phyloP scores from a whole-genome alignment of 495 filamentous ascomycete genomes.

The Lentithecium fluviatile region DNA sequence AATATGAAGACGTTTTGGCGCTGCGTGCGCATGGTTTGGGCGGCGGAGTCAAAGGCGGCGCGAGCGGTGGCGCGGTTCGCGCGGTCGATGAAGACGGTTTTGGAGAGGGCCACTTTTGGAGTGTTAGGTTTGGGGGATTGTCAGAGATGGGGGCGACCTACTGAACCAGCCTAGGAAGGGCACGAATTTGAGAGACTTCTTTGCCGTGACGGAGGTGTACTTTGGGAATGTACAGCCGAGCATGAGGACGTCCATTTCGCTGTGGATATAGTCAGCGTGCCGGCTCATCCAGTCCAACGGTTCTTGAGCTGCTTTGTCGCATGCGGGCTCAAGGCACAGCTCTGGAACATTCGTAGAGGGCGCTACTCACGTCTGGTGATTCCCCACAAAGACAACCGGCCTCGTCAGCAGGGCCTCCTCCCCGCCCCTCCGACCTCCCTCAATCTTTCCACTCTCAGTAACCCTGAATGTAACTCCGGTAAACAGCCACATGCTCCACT shows the following conservation, averaged over 20 bases:
- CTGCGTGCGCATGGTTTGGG: constrained; percentile 68
- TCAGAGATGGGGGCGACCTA: constrained; percentile 22
- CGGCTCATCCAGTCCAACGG: background rate
- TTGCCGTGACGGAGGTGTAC: constrained; percentile 91
- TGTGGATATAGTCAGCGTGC: constrained; percentile 22
- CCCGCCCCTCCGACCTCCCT: constrained; percentile 27
- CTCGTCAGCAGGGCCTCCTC: constrained; percentile 43
- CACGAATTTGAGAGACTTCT: constrained; percentile 74
- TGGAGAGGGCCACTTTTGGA: constrained; percentile 66
- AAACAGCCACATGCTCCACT: constrained; percentile 69
- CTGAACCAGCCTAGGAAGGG: constrained; percentile 96
- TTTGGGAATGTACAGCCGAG: constrained; percentile 82
- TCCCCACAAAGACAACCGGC: constrained; percentile 87
- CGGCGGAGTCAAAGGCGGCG: constrained; percentile 79
- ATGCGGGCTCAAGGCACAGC: background rate
- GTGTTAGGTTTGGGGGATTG: background rate
- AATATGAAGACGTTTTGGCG: constrained; percentile 86
- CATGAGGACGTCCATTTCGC: constrained; percentile 88
- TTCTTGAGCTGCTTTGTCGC: background rate
- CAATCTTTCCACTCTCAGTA: constrained; percentile 19
- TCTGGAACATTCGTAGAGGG: background rate
- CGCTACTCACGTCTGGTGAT: constrained; percentile 69
- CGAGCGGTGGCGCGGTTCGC: constrained; percentile 76
- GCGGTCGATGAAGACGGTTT: constrained; percentile 93
- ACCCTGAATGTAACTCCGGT: constrained; percentile 81